Percentiles rank a stretch among this genome's conserved stretches.
These are phyloP conservation scores for Colletotrichum trifolii DNA, from an alignment of 2,329 filamentous ascomycete species.

Conservation along the genomic window DNA sequence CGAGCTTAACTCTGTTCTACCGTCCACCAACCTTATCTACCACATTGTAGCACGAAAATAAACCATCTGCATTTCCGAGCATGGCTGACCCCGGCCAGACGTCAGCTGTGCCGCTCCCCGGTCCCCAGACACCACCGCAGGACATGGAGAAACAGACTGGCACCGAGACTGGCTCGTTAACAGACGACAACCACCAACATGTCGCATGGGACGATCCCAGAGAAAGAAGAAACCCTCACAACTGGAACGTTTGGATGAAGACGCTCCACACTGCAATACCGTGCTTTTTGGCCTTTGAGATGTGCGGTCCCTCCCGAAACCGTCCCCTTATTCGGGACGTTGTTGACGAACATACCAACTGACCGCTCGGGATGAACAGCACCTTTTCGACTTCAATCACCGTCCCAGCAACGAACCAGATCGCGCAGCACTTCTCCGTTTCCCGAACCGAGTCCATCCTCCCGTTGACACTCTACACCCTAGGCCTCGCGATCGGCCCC, in stretches of 20 bases:
- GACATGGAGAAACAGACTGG: constrained; percentile 14
- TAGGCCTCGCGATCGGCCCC: constrained; percentile 79
- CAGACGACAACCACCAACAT: neutral
- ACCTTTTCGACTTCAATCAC: constrained; percentile 36
- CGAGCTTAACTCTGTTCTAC: no score
- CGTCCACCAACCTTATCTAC: no score
- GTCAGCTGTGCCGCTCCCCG: neutral
- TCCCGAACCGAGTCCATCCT: constrained; percentile 28
- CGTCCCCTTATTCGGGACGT: neutral
- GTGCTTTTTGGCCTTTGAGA: constrained; percentile 35
- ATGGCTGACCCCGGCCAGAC: neutral
- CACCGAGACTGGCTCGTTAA: constrained; percentile 8
- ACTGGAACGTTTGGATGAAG: constrained; percentile 26
- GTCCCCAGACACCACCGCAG: neutral
- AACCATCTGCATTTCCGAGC: no score
- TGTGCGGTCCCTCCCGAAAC: constrained; percentile 17
- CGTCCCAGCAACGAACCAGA: constrained; percentile 22
- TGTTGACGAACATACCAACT: neutral
- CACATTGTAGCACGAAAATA: no score
- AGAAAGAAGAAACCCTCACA: constrained; percentile 35
- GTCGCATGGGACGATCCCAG: constrained; percentile 29
- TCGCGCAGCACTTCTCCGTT: constrained; percentile 35
- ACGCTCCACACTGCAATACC: constrained; percentile 35
- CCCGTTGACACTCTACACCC: constrained; percentile 74
- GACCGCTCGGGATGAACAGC: neutral